phyloP scores from a whole-genome alignment of 2,329 filamentous ascomycete genomes.

The Xylaria arbuscula region DNA sequence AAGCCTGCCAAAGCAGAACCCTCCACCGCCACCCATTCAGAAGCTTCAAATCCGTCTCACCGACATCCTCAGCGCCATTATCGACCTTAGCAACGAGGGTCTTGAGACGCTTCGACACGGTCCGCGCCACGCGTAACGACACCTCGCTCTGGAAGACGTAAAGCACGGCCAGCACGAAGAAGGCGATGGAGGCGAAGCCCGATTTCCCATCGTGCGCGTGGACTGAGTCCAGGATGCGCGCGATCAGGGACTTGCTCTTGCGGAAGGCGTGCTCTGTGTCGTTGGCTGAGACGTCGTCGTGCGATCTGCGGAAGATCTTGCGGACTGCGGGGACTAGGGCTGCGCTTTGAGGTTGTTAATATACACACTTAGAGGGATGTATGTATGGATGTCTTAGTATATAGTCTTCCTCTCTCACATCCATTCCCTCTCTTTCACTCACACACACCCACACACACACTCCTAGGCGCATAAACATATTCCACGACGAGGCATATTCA shows the following conservation, averaged over 20 bases:
- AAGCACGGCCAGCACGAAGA: slow-evolving; percentile 67
- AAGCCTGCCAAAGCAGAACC: slow-evolving; percentile 58
- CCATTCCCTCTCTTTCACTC: not conserved
- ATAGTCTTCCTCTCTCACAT: not conserved
- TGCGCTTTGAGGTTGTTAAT: slow-evolving; percentile 30
- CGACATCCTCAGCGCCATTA: slow-evolving; percentile 58
- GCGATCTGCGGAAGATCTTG: slow-evolving; percentile 60
- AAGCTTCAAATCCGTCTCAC: slow-evolving; percentile 61
- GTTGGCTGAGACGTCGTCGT: slow-evolving; percentile 55
- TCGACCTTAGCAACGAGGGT: slow-evolving; percentile 61
- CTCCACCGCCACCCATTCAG: slow-evolving; percentile 68
- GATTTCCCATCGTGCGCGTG: slow-evolving; percentile 55
- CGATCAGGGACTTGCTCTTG: slow-evolving; percentile 61
- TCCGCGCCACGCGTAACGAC: slow-evolving; percentile 64
- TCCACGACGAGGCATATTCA: too few relatives aligned
- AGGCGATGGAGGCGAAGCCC: slow-evolving; percentile 61
- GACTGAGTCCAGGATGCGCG: slow-evolving; percentile 60
- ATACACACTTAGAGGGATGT: not conserved
- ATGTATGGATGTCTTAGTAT: not conserved
- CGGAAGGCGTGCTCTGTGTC: slow-evolving; percentile 69
- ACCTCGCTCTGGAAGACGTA: slow-evolving; percentile 71
- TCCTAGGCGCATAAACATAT: too few relatives aligned
- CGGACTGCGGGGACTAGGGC: slow-evolving; percentile 62
- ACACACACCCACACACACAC: not conserved
- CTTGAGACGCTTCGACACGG: slow-evolving; percentile 62